Conservation (phyloP, 192 early-diverging fungal genomes). For the Gaertneriomyces sp. region DNA sequence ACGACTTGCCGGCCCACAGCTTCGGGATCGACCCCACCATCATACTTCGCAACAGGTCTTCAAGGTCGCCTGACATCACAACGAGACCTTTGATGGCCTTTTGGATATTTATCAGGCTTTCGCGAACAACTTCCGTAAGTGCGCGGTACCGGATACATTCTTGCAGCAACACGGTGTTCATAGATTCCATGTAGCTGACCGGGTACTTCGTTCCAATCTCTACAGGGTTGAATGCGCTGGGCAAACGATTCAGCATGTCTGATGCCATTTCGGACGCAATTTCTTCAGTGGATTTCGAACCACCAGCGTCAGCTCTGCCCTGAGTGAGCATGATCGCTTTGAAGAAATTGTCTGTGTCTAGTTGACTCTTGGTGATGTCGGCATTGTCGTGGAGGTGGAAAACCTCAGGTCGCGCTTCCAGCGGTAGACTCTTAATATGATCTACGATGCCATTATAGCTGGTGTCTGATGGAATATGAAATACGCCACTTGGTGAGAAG, state of each 20-base stretch:
- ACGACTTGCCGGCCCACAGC: slow-evolving; percentile 56
- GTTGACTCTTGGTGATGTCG: slow-evolving; percentile 58
- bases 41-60: slow-evolving; percentile 56
- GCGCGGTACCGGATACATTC: slow-evolving; percentile 57
- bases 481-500: slow-evolving; percentile 46
- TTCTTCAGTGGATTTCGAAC: slow-evolving; percentile 49
- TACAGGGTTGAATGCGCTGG: slow-evolving; percentile 44
- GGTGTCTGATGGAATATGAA: slow-evolving; percentile 44
- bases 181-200: slow-evolving; percentile 55
- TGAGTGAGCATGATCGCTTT: slow-evolving; percentile 52
- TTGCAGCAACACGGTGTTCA: slow-evolving; percentile 62
- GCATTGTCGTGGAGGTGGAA: slow-evolving; percentile 63
- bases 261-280: slow-evolving; percentile 51
- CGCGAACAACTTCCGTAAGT: slow-evolving; percentile 50
- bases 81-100: slow-evolving; percentile 63
- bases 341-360: slow-evolving; percentile 59
- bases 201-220: slow-evolving; percentile 51
- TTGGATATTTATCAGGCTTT: slow-evolving; percentile 56
- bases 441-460: slow-evolving; percentile 42
- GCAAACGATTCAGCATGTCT: slow-evolving; percentile 54
- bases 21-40: slow-evolving; percentile 50
- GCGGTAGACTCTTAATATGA: slow-evolving; percentile 50
- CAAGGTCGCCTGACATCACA: slow-evolving; percentile 58
- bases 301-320: slow-evolving; percentile 40
- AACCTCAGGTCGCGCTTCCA: slow-evolving; percentile 57